Evolutionary conservation across 192 early-diverging fungal species (phyloP).

Genomic region (Pilaira anomala): DNA sequence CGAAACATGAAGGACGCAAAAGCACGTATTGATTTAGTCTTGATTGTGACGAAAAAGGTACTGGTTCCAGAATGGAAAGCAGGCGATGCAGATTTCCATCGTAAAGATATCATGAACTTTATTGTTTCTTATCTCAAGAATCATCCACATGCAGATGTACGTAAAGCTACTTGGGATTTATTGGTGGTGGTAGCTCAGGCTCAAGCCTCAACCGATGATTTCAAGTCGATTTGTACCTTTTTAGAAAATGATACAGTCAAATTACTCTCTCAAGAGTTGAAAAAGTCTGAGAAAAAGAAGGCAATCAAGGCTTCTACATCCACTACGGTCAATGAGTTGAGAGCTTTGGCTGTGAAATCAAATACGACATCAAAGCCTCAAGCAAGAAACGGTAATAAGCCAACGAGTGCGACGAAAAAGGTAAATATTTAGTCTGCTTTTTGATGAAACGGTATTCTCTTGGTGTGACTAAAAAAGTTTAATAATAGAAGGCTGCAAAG

Average conservation of each 20-base stretch:
- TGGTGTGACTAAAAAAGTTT: too few relatives aligned
- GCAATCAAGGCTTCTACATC: neutral
- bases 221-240: neutral
- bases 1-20: conserved; percentile 24
- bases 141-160: conserved; percentile 10
- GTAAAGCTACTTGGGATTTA: neutral
- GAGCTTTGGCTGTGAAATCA: conserved; percentile 18
- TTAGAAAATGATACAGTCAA: conserved; percentile 7
- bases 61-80: conserved; percentile 8
- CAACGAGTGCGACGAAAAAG: conserved; percentile 25
- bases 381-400: neutral
- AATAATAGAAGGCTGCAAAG: too few relatives aligned
- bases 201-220: neutral
- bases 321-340: conserved; percentile 10
- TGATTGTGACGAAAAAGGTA: neutral
- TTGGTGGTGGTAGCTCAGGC: neutral
- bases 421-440: too few relatives aligned
- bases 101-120: conserved; percentile 10
- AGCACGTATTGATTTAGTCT: conserved; percentile 20
- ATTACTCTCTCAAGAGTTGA: neutral
- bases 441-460: too few relatives aligned
- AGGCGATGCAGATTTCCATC: neutral
- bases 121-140: conserved; percentile 3
- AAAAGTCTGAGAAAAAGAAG: conserved; percentile 10
- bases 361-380: conserved; percentile 3